Evolutionary conservation across 1,284 basidiomycete genomes (phyloP), one percentile per base, ranked within the genome.

Genomic region (Porodaedalea pini): DNA sequence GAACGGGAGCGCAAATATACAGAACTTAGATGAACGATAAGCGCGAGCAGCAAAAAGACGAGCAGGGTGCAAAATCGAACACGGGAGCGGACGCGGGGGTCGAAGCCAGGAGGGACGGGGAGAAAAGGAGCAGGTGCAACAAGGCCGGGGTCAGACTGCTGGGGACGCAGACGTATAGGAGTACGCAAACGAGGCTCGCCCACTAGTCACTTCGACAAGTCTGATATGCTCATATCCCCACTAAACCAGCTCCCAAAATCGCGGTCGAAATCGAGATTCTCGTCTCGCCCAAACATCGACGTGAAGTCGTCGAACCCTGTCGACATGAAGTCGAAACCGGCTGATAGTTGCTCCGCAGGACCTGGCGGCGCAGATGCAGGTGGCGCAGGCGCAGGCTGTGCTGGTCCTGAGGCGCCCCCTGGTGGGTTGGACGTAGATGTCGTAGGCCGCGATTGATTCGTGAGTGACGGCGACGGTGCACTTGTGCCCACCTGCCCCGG

Each of bases 261-360:
- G 13, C 39, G 45, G 1, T 60, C 59, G 32, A 57, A 53, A 25
- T 45, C 25, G 13, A 51, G 21, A 15, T 51, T 25, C 4, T 56
- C 50, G 10, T 55, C 45, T n/a, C 53, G 25, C 19, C 54, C 48
- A 21, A 60, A 60, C 31, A 60, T 60, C n/a, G 54, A 47, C 10
- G 58, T 51, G 19, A 59, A 59, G 34, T 59, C 58, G n/a, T 59
- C 58, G 21, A 59, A 56, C 11, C 47, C 48, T 5, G 58, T 45
- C 17, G 44, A 25, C 48, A 56, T 59, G 49, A 59, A 59, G 21
- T 47, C 49, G 37, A 56, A 59, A 8, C n/a, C 40, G 13, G 49
- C 19, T 29, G 47, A 15, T 37, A 52, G 17, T 23, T 19, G 23
- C 7, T 41, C 57, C 37, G 53, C 23, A 11, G 45, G 17, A 15